A percentile compares a stretch with the other conserved stretches of the same genome.
phyloP scores from a whole-genome alignment of 495 filamentous ascomycete genomes.

The Aspergillus indologenus region DNA sequence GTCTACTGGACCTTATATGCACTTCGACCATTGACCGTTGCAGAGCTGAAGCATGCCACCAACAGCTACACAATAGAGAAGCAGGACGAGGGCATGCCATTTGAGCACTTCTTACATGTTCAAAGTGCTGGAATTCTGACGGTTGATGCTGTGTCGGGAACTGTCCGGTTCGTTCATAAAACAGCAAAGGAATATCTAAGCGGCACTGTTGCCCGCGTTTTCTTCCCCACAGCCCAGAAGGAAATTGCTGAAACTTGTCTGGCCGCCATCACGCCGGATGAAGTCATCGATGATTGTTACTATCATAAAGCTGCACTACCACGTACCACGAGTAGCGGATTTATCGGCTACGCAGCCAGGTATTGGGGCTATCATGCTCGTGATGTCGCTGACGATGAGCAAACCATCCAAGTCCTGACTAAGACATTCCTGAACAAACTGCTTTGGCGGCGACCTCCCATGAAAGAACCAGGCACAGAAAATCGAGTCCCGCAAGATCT shows the following conservation, averaged over 20 bases:
- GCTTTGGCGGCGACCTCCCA: conserved; percentile 32
- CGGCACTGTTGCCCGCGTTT: conserved; percentile 29
- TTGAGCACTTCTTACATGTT: conserved; percentile 20
- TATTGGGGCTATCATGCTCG: conserved; percentile 35
- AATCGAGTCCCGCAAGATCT: conserved; percentile 18
- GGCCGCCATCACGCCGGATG: conserved; percentile 26
- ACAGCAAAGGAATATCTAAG: conserved; percentile 35
- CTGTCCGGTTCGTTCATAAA: conserved; percentile 29
- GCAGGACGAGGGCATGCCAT: conserved; percentile 1
- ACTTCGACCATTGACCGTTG: conserved; percentile 23
- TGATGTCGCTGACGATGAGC: conserved; percentile 29
- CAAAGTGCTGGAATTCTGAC: conserved; percentile 25
- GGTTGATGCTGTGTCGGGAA: conserved; percentile 25
- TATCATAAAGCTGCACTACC: conserved; percentile 11
- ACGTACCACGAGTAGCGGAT: conserved; percentile 8
- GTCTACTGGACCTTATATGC: conserved; percentile 35
- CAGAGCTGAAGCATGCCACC: conserved; percentile 23
- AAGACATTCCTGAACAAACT: conserved; percentile 36
- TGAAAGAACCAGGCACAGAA: not conserved
- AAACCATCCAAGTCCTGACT: conserved; percentile 31
- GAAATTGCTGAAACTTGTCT: conserved; percentile 34
- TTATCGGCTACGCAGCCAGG: conserved; percentile 28
- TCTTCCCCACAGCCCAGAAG: conserved; percentile 33
- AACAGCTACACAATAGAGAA: too few relatives aligned
- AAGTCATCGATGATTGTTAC: conserved; percentile 38